Evolutionary conservation across 768 basidiomycete genomes (phyloP), one percentile per base, ranked within the genome.

Genomic region (Tricholoma matsutake): DNA sequence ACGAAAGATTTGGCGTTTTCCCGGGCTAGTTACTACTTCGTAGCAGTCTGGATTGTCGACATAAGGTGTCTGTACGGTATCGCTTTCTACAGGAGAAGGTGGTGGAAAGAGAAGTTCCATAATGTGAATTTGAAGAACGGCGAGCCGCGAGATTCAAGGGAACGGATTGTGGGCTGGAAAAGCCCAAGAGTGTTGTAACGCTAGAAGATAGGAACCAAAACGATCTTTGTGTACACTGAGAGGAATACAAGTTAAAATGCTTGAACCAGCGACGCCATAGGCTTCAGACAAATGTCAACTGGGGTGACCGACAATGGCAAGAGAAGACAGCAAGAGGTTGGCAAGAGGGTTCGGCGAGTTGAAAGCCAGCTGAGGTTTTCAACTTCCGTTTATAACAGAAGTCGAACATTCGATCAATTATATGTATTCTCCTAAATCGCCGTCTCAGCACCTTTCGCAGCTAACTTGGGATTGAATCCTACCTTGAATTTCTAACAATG

Each of bases 1-100:
- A 61, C 31, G 58, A 45, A 41, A 53, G 16, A 35, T 49, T 52
- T 54, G 41, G 54, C 43, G 45, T n/a, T 54, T 61, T 45, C 45
- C 35, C 16, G 31, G 43, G 28, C 18, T 29, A 53, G 18, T 16
- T 8, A n/a, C 31, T 8, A n/a, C 31, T 53, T 53, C 29, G 31
- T 32, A 53, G 29, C 8, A 14, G 29, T 31, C 51, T 64, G 68
- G 65, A 56, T 73, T 70, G 60, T 72, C 70, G 18, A 75, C 70
- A 61, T 73, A 72, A 32, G 78, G 79, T 37, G 78, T 79, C 62
- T 76, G 72, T 57, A 79, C 68, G 58, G 72, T 68, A 69, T 79
- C 75, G 67, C 76, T 78, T 68, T 79, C 78, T 58, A 76, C 54
- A 16, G 69, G 71, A 41, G 37, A 37, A 37, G 76, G 77, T 64